Conservation (phyloP, 345 rosid species). For the Linum lewisii region DNA sequence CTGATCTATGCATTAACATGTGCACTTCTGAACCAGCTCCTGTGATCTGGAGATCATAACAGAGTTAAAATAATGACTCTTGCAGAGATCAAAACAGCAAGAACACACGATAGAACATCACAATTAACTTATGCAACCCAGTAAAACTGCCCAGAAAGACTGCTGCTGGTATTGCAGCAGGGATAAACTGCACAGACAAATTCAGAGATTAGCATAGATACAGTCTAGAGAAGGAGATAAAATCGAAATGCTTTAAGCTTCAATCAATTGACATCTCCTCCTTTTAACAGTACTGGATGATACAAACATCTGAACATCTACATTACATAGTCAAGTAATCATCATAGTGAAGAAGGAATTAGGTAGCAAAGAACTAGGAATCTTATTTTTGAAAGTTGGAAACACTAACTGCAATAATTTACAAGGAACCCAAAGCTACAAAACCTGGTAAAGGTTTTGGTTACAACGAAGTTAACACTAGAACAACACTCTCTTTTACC, state of each 20-base stretch:
- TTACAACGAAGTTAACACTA: constrained; percentile 45
- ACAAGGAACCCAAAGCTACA: constrained; percentile 52
- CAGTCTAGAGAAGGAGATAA: not conserved
- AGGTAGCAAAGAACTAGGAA: constrained; percentile 17
- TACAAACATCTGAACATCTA: not conserved
- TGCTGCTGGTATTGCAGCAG: too few species aligned
- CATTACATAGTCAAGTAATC: not conserved
- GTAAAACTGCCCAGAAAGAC: too few species aligned
- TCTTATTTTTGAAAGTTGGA: constrained; percentile 30
- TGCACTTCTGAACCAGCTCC: too few species aligned
- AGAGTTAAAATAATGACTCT: too few species aligned
- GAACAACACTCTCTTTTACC: constrained; percentile 43
- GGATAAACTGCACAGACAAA: too few species aligned
- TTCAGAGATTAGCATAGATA: too few species aligned
- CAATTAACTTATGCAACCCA: too few species aligned
- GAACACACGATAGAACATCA: too few species aligned
- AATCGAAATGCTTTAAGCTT: not conserved
- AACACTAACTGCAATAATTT: constrained; percentile 58
- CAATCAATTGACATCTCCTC: not conserved
- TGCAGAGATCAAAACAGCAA: too few species aligned
- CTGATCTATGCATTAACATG: too few species aligned
- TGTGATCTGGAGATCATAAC: too few species aligned
- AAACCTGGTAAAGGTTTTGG: constrained; percentile 43
- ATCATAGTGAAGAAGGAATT: not conserved
- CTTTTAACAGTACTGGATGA: not conserved